Conservation (phyloP, 2,329 filamentous ascomycete genomes). For the Cladosporium velox region DNA sequence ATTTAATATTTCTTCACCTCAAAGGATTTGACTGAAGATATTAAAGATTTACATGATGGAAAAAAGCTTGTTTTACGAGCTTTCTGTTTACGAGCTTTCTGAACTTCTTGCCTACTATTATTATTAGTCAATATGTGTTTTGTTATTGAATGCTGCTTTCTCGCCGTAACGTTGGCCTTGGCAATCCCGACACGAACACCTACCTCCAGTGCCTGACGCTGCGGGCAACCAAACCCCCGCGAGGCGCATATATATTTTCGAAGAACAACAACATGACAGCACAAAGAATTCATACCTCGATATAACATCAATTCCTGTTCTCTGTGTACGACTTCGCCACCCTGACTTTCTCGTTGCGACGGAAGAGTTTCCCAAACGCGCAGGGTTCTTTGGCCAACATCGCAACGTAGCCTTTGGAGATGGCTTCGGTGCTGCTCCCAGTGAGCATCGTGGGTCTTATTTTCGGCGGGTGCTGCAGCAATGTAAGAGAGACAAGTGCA, state of each 20-base stretch:
- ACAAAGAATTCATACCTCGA: background rate
- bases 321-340: too few relatives aligned
- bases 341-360: too few relatives aligned
- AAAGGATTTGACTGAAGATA: too few relatives aligned
- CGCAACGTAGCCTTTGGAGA: conserved; percentile 5
- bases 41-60: too few relatives aligned
- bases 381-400: background rate
- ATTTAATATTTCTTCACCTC: too few relatives aligned
- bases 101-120: too few relatives aligned
- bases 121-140: too few relatives aligned
- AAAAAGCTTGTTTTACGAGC: too few relatives aligned
- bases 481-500: conserved; percentile 60
- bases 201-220: background rate
- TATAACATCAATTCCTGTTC: too few relatives aligned
- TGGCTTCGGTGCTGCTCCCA: conserved; percentile 22
- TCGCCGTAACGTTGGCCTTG: background rate
- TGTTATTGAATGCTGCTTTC: background rate
- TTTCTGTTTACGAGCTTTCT: too few relatives aligned
- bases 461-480: conserved; percentile 93
- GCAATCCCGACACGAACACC: too few relatives aligned
- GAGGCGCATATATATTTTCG: background rate
- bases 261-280: background rate
- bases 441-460: conserved; percentile 74
- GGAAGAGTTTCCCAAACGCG: background rate
- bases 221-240: conserved; percentile 1